These are phyloP conservation scores for Samsoniella hepiali DNA, from an alignment of 2,329 filamentous ascomycete species.

Conservation along the genomic window DNA sequence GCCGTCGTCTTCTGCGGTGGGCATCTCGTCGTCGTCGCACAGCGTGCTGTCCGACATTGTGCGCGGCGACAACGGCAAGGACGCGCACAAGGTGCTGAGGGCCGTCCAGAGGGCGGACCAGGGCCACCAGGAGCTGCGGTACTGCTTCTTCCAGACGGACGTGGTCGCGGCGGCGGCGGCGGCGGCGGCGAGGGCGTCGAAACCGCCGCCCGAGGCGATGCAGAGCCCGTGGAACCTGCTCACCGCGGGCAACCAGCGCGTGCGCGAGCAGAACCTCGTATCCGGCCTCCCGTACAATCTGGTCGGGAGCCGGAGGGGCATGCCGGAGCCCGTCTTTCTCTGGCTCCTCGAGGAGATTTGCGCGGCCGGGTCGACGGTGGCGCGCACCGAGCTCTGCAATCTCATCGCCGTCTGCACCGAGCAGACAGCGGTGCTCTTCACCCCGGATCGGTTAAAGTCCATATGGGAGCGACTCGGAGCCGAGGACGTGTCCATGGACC, in stretches of 20 bases:
- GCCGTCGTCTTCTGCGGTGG: slow-evolving; percentile 12
- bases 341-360: slow-evolving; percentile 65
- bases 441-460: slow-evolving; percentile 42
- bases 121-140: slow-evolving; percentile 35
- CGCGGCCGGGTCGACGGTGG: slow-evolving; percentile 49
- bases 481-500: slow-evolving; percentile 40
- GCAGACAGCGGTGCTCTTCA: slow-evolving; percentile 44
- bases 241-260: slow-evolving; percentile 38
- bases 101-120: slow-evolving; percentile 51
- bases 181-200: slow-evolving; percentile 23
- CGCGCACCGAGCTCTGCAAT: slow-evolving; percentile 59
- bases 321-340: slow-evolving; percentile 62
- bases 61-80: slow-evolving; percentile 36
- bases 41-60: slow-evolving; percentile 31
- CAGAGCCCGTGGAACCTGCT: slow-evolving; percentile 48
- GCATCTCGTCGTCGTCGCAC: background rate
- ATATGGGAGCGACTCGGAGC: slow-evolving; percentile 61
- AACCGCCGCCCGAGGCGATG: slow-evolving; percentile 30
- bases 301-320: slow-evolving; percentile 26
- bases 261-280: slow-evolving; percentile 57
- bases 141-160: slow-evolving; percentile 49
- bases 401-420: slow-evolving; percentile 46
- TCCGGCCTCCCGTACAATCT: slow-evolving; percentile 60
- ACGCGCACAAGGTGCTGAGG: slow-evolving; percentile 43
- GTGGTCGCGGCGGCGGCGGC: slow-evolving; percentile 23